phyloP scores from a whole-genome alignment of 2,329 filamentous ascomycete species.

The Clarireedia hainanense region DNA sequence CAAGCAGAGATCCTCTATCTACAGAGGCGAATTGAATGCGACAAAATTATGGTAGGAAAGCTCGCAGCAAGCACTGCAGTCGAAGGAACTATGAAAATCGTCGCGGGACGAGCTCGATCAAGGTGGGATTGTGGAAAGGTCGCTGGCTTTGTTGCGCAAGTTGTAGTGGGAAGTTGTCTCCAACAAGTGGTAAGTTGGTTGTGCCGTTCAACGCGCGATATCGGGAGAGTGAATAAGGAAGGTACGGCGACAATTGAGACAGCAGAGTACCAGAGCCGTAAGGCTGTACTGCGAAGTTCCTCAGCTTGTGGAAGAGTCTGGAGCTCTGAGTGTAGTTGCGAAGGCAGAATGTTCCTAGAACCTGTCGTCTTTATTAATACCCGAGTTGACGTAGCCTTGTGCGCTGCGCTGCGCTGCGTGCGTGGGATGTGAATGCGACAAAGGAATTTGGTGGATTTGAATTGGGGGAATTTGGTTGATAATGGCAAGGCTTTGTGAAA shows the following conservation, averaged over 20 bases:
- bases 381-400: background rate
- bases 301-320: too few relatives aligned
- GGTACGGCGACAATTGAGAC: background rate
- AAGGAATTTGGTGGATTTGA: background rate
- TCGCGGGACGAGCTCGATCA: constrained; percentile 1
- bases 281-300: background rate
- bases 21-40: constrained; percentile 13
- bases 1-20: constrained; percentile 23
- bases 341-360: background rate
- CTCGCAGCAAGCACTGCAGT: background rate
- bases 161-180: too few relatives aligned
- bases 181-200: too few relatives aligned
- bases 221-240: background rate
- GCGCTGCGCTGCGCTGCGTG: background rate
- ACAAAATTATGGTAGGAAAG: background rate
- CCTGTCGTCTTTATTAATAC: background rate
- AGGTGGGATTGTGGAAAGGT: too few relatives aligned
- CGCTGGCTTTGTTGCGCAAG: too few relatives aligned
- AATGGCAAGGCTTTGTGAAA: background rate
- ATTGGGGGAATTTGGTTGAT: background rate
- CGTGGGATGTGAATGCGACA: constrained; percentile 1
- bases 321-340: background rate
- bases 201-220: background rate
- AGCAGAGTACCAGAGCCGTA: background rate
- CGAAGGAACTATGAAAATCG: background rate